Evolutionary conservation across 1,139 yeast genomes (phyloP), one percentile per base, ranked within the genome.

Genomic region (Magnusiomyces tetraspermus): DNA sequence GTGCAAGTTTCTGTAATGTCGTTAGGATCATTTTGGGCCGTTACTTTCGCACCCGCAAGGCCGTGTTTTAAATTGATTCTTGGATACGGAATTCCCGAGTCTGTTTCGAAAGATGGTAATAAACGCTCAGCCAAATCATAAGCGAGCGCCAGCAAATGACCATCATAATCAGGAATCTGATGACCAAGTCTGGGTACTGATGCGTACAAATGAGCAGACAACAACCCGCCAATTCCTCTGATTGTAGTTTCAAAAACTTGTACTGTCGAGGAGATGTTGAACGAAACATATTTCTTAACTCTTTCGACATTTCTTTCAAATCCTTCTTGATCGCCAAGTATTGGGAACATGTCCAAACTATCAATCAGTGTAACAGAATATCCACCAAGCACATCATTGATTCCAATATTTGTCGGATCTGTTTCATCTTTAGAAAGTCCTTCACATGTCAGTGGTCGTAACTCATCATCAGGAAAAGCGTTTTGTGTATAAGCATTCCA

Each of bases 201-300:
- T 0, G 85, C 84, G 61, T 84, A 80, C 50, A 88, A 68, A 69
- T 90, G 97, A 0, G 86, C 79, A 1, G 92, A 82, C 24, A 89
- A 62, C 38, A 89, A 69, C 0, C 95, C 89, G 0, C 96, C 96
- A 46, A 89, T 65, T 1, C 85, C 77, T 49, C 97, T 70, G 22
- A 89, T 89, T 3, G 89, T 80, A 4, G 86, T 77, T 66, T 89
- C 97, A 68, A 89, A 89, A 3, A 89, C 95, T 61, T 88, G 96
- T 0, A 89, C 84, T 0, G 82, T 78, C 2, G 88, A 76, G 58
- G 87, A 79, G 43, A 81, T 75, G 45, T 80, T 74, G 62, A 87
- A 88, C 22, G 75, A 63, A 0, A 69, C 64, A 41, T 72, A 61
- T 52, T 58, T 58, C 45, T 71, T 68, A 38, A 86, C 75, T 51